A percentile compares a stretch with the other conserved stretches of the same genome.
Conservation (phyloP, 306 rosid genomes). For the Ziziphus jujuba region DNA sequence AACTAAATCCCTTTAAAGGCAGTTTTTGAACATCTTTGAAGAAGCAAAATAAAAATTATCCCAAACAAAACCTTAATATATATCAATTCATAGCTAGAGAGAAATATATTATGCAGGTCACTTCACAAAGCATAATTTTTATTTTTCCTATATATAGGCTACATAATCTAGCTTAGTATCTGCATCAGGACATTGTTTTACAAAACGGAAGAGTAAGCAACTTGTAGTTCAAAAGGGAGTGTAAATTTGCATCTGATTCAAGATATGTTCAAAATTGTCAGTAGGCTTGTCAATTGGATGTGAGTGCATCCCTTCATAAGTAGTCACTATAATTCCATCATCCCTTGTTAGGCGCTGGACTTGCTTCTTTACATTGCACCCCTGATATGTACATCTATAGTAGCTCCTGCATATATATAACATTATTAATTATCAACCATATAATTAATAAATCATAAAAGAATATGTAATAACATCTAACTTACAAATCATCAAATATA, state of each 20-base stretch:
- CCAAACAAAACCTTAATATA: too few relatives aligned
- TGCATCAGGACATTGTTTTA: too few relatives aligned
- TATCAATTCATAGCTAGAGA: too few relatives aligned
- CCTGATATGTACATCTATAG: conserved; percentile 83
- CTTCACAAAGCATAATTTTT: too few relatives aligned
- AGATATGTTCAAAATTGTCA: conserved; percentile 81
- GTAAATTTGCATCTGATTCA: conserved; percentile 87
- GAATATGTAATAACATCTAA: not conserved
- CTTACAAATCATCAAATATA: too few relatives aligned
- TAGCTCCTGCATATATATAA: conserved; percentile 57
- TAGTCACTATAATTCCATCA: conserved; percentile 83
- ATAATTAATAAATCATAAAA: not conserved
- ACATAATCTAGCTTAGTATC: too few relatives aligned
- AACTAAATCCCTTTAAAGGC: too few relatives aligned
- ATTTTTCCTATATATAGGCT: too few relatives aligned
- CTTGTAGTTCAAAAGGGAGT: conserved; percentile 40
- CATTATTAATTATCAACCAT: not conserved
- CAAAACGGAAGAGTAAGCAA: too few relatives aligned
- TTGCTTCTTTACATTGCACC: conserved; percentile 94
- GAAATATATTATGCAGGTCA: too few relatives aligned
- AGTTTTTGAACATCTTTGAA: too few relatives aligned
- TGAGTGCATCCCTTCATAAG: conserved; percentile 84
- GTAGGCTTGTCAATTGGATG: conserved; percentile 77
- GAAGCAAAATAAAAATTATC: too few relatives aligned
- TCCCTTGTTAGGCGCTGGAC: conserved; percentile 81